Percentiles rank a stretch among this genome's conserved stretches.
These are phyloP conservation scores for Trichoderma erinaceum DNA, from an alignment of 495 filamentous ascomycete species.

Conservation along the genomic window DNA sequence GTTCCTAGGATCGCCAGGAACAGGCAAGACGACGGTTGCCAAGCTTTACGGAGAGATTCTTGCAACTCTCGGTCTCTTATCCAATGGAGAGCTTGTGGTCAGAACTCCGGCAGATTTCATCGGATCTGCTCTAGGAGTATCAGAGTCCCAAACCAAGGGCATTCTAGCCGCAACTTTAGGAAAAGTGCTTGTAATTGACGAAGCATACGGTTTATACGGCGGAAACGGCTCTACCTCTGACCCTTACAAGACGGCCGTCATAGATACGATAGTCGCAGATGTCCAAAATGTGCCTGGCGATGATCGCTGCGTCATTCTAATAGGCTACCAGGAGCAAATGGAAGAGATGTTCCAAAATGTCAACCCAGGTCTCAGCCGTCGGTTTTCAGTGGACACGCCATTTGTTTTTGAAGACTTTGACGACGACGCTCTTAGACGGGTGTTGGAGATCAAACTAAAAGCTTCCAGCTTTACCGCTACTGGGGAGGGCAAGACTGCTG, in stretches of 20 bases:
- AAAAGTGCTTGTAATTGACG: constrained; percentile 73
- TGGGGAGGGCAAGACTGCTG: constrained; percentile 35
- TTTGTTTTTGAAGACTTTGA: constrained; percentile 70
- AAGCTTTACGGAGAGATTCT: constrained; percentile 66
- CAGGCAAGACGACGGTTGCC: constrained; percentile 71
- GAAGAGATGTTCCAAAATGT: constrained; percentile 71
- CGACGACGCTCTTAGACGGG: constrained; percentile 48
- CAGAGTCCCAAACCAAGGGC: constrained; percentile 64
- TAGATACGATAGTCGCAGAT: constrained; percentile 79
- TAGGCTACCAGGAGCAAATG: constrained; percentile 77
- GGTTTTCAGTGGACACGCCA: constrained; percentile 58
- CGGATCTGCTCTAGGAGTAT: constrained; percentile 55
- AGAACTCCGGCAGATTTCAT: constrained; percentile 74
- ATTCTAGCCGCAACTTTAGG: constrained; percentile 60
- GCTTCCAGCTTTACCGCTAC: constrained; percentile 40
- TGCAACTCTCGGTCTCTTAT: constrained; percentile 53
- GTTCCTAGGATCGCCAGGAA: constrained; percentile 65
- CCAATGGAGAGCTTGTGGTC: constrained; percentile 57
- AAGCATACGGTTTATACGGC: constrained; percentile 56
- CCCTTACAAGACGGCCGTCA: constrained; percentile 56
- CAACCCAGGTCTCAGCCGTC: constrained; percentile 65
- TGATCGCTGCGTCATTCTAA: constrained; percentile 68
- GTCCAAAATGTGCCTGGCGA: constrained; percentile 72
- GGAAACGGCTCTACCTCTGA: constrained; percentile 33
- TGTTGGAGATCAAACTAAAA: constrained; percentile 54